Evolutionary conservation across 2,329 filamentous ascomycete species (phyloP), one percentile per base, ranked within the genome.

Genomic region (Alternaria brassicae): DNA sequence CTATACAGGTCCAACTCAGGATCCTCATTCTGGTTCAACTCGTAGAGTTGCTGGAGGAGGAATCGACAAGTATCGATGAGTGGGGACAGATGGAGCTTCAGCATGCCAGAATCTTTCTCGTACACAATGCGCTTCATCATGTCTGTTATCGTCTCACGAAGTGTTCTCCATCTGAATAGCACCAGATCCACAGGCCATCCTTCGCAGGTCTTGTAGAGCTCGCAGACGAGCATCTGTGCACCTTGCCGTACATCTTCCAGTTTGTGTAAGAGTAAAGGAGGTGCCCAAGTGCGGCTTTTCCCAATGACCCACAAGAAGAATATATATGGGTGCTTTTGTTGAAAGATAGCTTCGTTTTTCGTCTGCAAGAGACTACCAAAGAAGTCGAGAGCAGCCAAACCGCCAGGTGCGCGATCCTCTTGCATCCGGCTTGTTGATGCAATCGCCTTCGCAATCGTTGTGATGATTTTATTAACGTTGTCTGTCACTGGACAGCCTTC

Each of bases 211-310:
- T 56, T 54, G 60, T 73, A 75, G 7, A 77, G 61, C 4, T 67
- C 66, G 17, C 65, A 55, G 12, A 77, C 49, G 25, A 73, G 61
- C 2, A 52, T 60, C 0, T 62, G 51, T 9, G 71, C 58, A n/a
- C 54, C 62, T 12, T 63, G 65, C 13, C 74, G 72, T n/a, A 78
- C 65, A 10, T 27, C 56, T 2, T 75, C 72, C 12, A 75, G 66
- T 3, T 72, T 63, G 34, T 73, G 70, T 9, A 75, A 57, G 4
- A 78, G 70, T 32, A 78, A 52, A 2, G 68, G 53, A 10, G 63
- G 49, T 1, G 66, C 66, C 50, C 69, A 76, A 6, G 44, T 30
- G 15, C 59, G 61, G 12, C 66, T 63, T 17, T 50, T 61, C 2
- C 32, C 7, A 21, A 78, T 68, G 8, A 68, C 50, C 32, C 53